phyloP scores from a whole-genome alignment of 148 eudicot genomes.

The Suaeda aralocaspica region DNA sequence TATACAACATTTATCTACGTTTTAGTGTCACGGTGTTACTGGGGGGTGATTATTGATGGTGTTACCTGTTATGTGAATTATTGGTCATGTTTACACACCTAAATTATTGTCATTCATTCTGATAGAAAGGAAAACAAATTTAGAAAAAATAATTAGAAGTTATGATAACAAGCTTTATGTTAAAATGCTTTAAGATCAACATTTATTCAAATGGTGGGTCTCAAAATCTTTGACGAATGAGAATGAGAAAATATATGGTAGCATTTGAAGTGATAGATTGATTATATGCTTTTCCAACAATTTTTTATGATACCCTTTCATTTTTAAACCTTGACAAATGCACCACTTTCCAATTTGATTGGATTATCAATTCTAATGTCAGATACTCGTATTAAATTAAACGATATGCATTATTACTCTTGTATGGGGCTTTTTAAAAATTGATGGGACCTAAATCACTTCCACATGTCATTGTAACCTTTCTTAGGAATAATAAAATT shows the following conservation, averaged over 20 bases:
- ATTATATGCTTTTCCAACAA: constrained; percentile 23
- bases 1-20: no score
- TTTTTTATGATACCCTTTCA: constrained; percentile 12
- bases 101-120: not conserved
- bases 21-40: no score
- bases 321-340: constrained; percentile 15
- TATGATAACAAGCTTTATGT: constrained; percentile 10
- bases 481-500: constrained; percentile 26
- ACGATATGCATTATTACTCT: no score
- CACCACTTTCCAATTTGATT: constrained; percentile 21
- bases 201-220: constrained; percentile 12
- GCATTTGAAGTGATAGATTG: constrained; percentile 23
- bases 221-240: constrained; percentile 17
- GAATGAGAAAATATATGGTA: constrained; percentile 18
- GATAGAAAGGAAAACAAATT: not conserved
- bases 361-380: not conserved
- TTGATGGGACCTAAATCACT: constrained; percentile 13
- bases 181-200: constrained; percentile 1
- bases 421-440: not conserved
- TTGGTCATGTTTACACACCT: no score
- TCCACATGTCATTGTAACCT: constrained; percentile 24
- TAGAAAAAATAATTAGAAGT: constrained; percentile 1
- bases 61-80: no score
- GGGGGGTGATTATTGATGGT: no score
- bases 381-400: no score